These are phyloP conservation scores for Barnettozyma pratensis DNA, from an alignment of 805 yeast species.

Conservation along the genomic window DNA sequence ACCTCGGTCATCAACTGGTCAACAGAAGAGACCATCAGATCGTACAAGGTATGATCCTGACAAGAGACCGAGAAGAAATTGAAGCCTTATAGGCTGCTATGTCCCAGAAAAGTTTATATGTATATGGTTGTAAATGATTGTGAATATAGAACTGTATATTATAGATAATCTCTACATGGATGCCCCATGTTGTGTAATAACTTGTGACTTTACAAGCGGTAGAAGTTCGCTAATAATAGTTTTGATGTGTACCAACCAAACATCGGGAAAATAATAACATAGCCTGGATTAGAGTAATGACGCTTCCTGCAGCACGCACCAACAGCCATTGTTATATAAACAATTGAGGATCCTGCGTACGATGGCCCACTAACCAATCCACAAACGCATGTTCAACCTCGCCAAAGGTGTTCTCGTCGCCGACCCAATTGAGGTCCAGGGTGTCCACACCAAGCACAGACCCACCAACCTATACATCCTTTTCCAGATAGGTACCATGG, in stretches of 20 bases:
- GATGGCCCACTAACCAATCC: too few species aligned
- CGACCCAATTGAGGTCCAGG: conserved; percentile 22
- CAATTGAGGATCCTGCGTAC: too few species aligned
- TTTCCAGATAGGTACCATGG: conserved; percentile 19
- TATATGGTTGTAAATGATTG: too few species aligned
- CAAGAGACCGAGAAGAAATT: conserved; percentile 10
- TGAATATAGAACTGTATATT: too few species aligned
- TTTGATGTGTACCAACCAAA: too few species aligned
- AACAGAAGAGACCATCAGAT: conserved; percentile 3
- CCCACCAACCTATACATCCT: conserved; percentile 13
- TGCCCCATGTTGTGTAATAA: too few species aligned
- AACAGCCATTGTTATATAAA: background rate
- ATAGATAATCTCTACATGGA: too few species aligned
- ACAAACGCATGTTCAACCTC: conserved; percentile 4
- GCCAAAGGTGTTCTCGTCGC: conserved; percentile 22
- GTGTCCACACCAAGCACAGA: conserved; percentile 1
- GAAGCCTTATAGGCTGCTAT: background rate
- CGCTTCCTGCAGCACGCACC: background rate
- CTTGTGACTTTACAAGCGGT: too few species aligned
- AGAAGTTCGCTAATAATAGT: too few species aligned
- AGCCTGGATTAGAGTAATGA: too few species aligned
- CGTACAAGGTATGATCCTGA: conserved; percentile 6
- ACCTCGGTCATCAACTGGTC: background rate
- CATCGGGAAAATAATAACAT: too few species aligned
- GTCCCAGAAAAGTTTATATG: too few species aligned